Percentiles rank a stretch among this genome's conserved stretches.
phyloP scores from a whole-genome alignment of 805 yeast genomes.

The Ogataea salicorniae region DNA sequence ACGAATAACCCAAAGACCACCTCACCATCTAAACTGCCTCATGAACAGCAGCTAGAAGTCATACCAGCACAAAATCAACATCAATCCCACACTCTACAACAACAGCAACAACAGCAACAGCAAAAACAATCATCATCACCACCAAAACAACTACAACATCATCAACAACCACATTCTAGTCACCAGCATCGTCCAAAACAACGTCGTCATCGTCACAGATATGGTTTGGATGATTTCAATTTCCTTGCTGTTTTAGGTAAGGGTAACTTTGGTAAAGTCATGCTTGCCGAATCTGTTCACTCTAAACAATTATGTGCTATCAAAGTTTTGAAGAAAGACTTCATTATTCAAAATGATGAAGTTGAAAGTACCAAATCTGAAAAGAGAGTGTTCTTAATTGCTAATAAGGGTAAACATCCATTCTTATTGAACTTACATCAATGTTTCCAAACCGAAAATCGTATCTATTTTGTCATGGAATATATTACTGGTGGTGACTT shows the following conservation, averaged over 20 bases:
- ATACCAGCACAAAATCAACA: conserved; percentile 4
- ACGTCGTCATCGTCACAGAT: conserved; percentile 54
- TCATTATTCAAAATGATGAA: conserved; percentile 91
- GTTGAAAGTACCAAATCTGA: conserved; percentile 93
- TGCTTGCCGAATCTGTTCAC: conserved; percentile 90
- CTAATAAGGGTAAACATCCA: conserved; percentile 85
- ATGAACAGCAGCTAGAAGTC: conserved; percentile 4
- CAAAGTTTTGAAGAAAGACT: conserved; percentile 93
- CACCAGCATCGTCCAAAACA: conserved; percentile 26
- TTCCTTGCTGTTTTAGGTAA: conserved; percentile 93
- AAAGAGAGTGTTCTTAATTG: conserved; percentile 74
- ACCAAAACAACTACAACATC: conserved; percentile 5
- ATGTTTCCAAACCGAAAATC: conserved; percentile 96
- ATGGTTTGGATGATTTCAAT: conserved; percentile 93
- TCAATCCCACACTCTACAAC: conserved; percentile 1
- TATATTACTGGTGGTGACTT: conserved; percentile 96
- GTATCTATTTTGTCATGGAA: conserved; percentile 98
- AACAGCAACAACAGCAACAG: conserved; percentile 10
- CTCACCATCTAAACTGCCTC: background rate
- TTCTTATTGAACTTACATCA: conserved; percentile 86
- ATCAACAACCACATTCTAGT: conserved; percentile 11
- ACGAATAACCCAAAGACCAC: too few relatives aligned
- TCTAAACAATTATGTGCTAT: conserved; percentile 85
- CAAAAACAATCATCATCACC: conserved; percentile 7
- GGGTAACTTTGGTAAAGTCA: conserved; percentile 98